These are phyloP conservation scores for Auricularia sp. DNA, from an alignment of 768 basidiomycete genomes.

Conservation along the genomic window DNA sequence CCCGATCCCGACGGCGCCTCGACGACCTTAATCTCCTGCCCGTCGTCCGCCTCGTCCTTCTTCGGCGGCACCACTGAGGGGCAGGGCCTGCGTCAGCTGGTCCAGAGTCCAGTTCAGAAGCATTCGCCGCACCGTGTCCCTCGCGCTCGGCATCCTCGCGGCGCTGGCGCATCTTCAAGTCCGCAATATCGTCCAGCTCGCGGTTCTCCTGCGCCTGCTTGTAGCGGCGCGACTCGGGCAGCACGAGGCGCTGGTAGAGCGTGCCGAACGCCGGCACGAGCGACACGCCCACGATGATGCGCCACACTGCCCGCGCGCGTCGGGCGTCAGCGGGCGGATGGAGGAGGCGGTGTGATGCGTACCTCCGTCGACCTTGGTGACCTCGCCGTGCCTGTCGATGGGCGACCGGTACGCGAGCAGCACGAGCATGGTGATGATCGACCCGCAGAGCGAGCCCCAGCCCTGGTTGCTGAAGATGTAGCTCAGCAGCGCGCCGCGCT, in stretches of 20 bases:
- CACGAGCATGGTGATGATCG: slow-evolving; percentile 52
- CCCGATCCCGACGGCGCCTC: too few species aligned
- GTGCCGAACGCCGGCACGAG: slow-evolving; percentile 66
- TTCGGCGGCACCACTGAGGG: too few species aligned
- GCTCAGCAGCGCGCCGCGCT: slow-evolving; percentile 64
- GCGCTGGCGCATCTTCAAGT: slow-evolving; percentile 1
- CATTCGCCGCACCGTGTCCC: too few species aligned
- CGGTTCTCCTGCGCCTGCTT: slow-evolving; percentile 30
- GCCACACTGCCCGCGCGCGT: slow-evolving; percentile 42
- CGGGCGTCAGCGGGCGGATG: neutral
- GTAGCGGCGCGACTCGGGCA: slow-evolving; percentile 57
- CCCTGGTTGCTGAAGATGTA: slow-evolving; percentile 74
- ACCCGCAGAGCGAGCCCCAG: slow-evolving; percentile 63
- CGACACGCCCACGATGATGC: slow-evolving; percentile 65
- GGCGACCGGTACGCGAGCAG: slow-evolving; percentile 51
- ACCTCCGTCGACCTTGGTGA: slow-evolving; percentile 64
- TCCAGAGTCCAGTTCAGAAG: too few species aligned
- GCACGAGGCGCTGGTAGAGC: slow-evolving; percentile 64
- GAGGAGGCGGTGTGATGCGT: slow-evolving; percentile 14
- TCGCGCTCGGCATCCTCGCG: neutral
- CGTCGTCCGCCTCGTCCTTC: too few species aligned
- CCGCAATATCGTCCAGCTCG: slow-evolving; percentile 4
- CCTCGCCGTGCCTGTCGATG: slow-evolving; percentile 50
- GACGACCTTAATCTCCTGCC: too few species aligned
- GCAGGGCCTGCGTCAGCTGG: too few species aligned